Percentiles rank a stretch among this genome's conserved stretches.
Evolutionary conservation across 2,329 filamentous ascomycete genomes (phyloP).

Genomic region (Anisogramma anomala): DNA sequence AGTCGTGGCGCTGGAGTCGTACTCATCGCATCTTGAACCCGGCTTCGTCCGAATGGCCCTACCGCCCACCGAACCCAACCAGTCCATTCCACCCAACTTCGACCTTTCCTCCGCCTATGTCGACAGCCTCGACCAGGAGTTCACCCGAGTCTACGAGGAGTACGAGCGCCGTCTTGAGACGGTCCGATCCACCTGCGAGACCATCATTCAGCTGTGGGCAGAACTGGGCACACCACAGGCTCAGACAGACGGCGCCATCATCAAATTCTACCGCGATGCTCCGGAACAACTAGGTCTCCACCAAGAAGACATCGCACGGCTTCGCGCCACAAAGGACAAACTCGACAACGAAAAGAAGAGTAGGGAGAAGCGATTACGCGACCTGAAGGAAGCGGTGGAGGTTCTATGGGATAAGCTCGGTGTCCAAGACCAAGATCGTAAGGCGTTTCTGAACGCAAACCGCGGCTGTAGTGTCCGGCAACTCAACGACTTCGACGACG

Average conservation of each 20-base stretch:
- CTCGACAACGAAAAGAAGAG: slow-evolving; percentile 78
- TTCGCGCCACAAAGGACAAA: slow-evolving; percentile 67
- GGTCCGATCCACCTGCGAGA: slow-evolving; percentile 64
- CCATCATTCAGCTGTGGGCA: slow-evolving; percentile 90
- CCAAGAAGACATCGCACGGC: slow-evolving; percentile 65
- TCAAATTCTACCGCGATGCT: slow-evolving; percentile 79
- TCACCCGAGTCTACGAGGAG: slow-evolving; percentile 91
- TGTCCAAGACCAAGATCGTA: slow-evolving; percentile 71
- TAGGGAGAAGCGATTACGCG: slow-evolving; percentile 57
- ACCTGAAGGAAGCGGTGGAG: slow-evolving; percentile 69
- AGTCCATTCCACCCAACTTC: slow-evolving; percentile 69
- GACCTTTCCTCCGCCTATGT: slow-evolving; percentile 89
- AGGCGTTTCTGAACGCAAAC: slow-evolving; percentile 74
- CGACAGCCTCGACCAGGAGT: slow-evolving; percentile 75
- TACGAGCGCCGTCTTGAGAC: slow-evolving; percentile 72
- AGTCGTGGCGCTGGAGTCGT: slow-evolving; percentile 84
- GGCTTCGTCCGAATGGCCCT: slow-evolving; percentile 77
- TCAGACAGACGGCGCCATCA: slow-evolving; percentile 77
- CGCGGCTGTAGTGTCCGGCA: slow-evolving; percentile 82
- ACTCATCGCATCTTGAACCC: slow-evolving; percentile 87
- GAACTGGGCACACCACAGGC: slow-evolving; percentile 90
- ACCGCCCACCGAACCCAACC: slow-evolving; percentile 68
- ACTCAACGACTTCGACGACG: slow-evolving; percentile 94
- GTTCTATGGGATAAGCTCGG: slow-evolving; percentile 79
- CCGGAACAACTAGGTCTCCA: slow-evolving; percentile 92